Percentiles rank a stretch among this genome's conserved stretches.
phyloP scores from a whole-genome alignment of 2,329 filamentous ascomycete genomes.

The Epichloe elymi region DNA sequence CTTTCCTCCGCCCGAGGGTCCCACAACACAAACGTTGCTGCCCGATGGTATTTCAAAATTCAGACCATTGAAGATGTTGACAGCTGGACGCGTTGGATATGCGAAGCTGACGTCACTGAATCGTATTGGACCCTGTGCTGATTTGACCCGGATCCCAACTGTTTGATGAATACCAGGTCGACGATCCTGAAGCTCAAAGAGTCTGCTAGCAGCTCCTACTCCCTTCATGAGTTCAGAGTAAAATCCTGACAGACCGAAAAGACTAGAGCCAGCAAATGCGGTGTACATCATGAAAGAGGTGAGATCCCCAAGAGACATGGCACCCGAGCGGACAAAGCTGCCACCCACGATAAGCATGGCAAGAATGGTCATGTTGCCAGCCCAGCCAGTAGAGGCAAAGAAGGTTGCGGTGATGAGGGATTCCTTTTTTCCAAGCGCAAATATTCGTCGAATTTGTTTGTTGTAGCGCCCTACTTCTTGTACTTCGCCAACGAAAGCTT shows the following conservation, averaged over 20 bases:
- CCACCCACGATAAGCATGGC: conserved; percentile 83
- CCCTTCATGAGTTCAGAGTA: conserved; percentile 99
- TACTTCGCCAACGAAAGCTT: conserved; percentile 88
- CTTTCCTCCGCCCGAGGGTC: conserved; percentile 90
- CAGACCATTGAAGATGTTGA: conserved; percentile 79
- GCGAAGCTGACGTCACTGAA: conserved; percentile 80
- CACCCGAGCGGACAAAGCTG: conserved; percentile 73
- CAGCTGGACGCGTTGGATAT: conserved; percentile 87
- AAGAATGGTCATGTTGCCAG: conserved; percentile 93
- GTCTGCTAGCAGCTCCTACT: conserved; percentile 84
- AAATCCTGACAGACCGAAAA: conserved; percentile 90
- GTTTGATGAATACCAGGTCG: conserved; percentile 79
- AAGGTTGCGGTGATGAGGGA: conserved; percentile 83
- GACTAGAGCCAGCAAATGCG: conserved; percentile 68
- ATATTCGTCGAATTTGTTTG: conserved; percentile 81
- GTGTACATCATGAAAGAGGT: conserved; percentile 99
- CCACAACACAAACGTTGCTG: conserved; percentile 91
- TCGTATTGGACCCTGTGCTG: conserved; percentile 76
- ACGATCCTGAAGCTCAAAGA: conserved; percentile 92
- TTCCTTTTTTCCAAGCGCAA: conserved; percentile 77
- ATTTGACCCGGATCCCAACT: conserved; percentile 62
- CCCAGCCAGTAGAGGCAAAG: conserved; percentile 74
- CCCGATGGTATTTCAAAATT: conserved; percentile 87
- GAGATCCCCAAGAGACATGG: conserved; percentile 81
- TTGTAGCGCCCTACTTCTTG: conserved; percentile 89